Evolutionary conservation across 306 rosid genomes (phyloP).

Genomic region (Argentina anserina): DNA sequence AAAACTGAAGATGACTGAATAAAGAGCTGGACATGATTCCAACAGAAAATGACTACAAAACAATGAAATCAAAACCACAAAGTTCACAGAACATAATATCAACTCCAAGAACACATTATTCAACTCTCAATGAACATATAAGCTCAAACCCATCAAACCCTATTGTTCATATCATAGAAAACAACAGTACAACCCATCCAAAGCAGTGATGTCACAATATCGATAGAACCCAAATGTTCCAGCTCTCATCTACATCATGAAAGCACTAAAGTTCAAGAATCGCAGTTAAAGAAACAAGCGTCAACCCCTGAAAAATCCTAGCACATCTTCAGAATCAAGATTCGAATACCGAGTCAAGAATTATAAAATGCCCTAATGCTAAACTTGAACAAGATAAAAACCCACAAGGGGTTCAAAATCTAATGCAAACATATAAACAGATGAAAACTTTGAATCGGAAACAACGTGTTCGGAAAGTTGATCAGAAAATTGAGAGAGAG

Average conservation of each 20-base stretch:
- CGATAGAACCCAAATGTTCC: neutral
- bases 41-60: neutral
- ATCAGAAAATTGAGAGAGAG: neutral
- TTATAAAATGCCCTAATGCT: neutral
- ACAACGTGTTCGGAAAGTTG: conserved; percentile 4
- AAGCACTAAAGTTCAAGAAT: neutral
- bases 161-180: neutral
- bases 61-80: neutral
- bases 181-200: neutral
- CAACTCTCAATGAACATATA: neutral
- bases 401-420: neutral
- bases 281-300: neutral
- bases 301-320: conserved; percentile 4
- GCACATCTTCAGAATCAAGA: neutral
- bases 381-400: neutral
- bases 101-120: neutral
- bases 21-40: neutral
- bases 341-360: neutral
- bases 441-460: conserved; percentile 1
- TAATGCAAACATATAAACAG: neutral
- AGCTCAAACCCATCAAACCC: neutral
- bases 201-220: neutral
- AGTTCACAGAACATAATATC: neutral
- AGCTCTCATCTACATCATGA: neutral
- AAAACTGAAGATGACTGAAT: too few relatives aligned